Base-by-base conservation (phyloP, 192 early-diverging fungal species). In the Powellomyces hirtus region DNA sequence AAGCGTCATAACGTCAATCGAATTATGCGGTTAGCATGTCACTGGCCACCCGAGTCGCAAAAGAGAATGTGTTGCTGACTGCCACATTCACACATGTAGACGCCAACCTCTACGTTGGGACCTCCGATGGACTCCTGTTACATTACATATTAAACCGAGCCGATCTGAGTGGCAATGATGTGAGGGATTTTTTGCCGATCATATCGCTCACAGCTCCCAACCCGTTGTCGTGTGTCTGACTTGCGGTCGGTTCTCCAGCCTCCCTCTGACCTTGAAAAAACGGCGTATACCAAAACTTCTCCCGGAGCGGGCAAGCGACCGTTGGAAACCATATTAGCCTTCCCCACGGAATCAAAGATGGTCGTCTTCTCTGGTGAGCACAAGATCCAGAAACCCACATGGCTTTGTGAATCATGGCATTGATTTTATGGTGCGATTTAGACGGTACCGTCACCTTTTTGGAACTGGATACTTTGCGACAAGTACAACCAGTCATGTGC, bases 61-160 rank as follows among this genome's bases (percentile, higher is more conserved):
- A 56, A 56, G 14, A 6, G 16, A 33, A 29, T 29, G 24, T 16
- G 18, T 6, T 24, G 51, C 29, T 56, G 53, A 29, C 4, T 31
- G 46, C 40, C 18, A 8, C 26, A 2, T 49, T 18, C 46, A 24
- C 46, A 24, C 46, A 18, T 30, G 45, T 52, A 92, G 91, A 88
- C 38, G 85, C 82, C 64, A 79, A 89, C 61, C 68, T 94, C 22
- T 91, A 90, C 45, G 65, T 92, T 31, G 92, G 92, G 1, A 90
- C 90, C 30, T 87, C 87, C 1, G 89, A 91, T 74, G 90, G 90
- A 10, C 74, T 82, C 34, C 38, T 93, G 44, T 65, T 89, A 11
- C 90, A 90, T 66, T 92, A 86, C 64, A 64, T 69, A 2, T 61
- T 93, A 35, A 49, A 76, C 20, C 40, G 74, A 2, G 53, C 24